Percentiles rank a stretch among this genome's conserved stretches.
Evolutionary conservation across 208 protist genomes (phyloP).

Genomic region (Crithidia brevicula): DNA sequence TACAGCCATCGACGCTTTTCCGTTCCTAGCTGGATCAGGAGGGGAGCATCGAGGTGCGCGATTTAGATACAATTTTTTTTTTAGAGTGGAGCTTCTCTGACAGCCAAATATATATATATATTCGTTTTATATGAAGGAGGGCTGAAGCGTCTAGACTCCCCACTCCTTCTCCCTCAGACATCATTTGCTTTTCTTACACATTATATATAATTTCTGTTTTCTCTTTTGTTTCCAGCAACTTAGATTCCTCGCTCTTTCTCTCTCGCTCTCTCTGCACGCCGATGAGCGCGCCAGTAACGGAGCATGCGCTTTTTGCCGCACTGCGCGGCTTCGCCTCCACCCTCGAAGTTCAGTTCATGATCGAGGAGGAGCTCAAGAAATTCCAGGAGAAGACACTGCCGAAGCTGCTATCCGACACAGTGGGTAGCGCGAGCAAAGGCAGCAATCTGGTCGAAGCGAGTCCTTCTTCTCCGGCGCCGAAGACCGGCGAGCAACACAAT

Average conservation of each 20-base stretch:
- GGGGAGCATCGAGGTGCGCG: too few species aligned
- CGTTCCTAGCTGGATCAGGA: too few species aligned
- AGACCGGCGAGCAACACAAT: too few species aligned
- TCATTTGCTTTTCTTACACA: too few species aligned
- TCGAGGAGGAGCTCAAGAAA: conserved; percentile 51
- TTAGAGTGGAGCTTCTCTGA: too few species aligned
- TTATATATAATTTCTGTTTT: not conserved
- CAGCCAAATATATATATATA: too few species aligned
- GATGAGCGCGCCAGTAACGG: conserved; percentile 23
- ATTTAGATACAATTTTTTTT: too few species aligned
- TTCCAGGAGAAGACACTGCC: conserved; percentile 37
- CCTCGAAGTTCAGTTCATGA: conserved; percentile 68
- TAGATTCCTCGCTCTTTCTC: not conserved
- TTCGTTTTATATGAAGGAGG: too few species aligned
- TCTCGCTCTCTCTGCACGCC: not conserved
- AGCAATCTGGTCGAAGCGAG: too few species aligned
- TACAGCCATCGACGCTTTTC: too few species aligned
- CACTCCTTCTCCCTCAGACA: too few species aligned
- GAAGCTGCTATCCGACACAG: conserved; percentile 9
- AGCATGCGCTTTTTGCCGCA: conserved; percentile 42
- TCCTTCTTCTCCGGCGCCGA: not conserved
- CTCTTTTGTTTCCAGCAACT: not conserved
- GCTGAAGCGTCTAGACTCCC: too few species aligned
- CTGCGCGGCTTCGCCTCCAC: conserved; percentile 52
- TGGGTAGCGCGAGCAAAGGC: not conserved